Conservation (phyloP, 2,329 filamentous ascomycete genomes). For the Colletotrichum acutatum region DNA sequence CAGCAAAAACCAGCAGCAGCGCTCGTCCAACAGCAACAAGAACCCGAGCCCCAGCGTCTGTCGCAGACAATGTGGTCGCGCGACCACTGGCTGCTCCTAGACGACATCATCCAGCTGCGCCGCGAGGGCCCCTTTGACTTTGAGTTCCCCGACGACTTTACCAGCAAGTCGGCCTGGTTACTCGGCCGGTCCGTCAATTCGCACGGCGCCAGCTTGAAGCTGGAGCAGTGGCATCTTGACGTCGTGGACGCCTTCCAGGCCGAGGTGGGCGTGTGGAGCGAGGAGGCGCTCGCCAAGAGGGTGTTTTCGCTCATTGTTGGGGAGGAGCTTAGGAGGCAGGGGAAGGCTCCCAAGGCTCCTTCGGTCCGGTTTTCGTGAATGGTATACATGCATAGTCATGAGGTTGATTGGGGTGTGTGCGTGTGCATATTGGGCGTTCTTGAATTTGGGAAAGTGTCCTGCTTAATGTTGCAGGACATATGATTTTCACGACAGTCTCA, state of each 20-base stretch:
- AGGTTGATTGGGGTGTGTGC: not conserved
- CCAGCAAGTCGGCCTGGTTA: constrained; percentile 47
- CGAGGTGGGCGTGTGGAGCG: constrained; percentile 62
- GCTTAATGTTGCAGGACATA: constrained; percentile 39
- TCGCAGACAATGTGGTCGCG: constrained; percentile 60
- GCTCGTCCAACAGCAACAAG: not conserved
- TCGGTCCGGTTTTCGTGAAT: constrained; percentile 24
- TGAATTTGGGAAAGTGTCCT: not conserved
- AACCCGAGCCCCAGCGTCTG: constrained; percentile 39
- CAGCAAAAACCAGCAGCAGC: not conserved
- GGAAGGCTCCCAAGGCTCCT: constrained; percentile 2
- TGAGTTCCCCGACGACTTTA: constrained; percentile 41
- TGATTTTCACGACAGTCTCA: constrained; percentile 19
- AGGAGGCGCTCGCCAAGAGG: constrained; percentile 59
- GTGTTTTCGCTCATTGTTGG: constrained; percentile 65
- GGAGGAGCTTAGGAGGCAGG: constrained; percentile 52
- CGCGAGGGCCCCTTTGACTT: constrained; percentile 53
- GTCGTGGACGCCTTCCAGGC: constrained; percentile 64
- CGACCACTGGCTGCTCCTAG: constrained; percentile 64
- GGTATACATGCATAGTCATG: not conserved
- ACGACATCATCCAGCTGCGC: constrained; percentile 62
- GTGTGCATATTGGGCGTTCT: constrained; percentile 4
- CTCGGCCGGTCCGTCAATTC: constrained; percentile 61
- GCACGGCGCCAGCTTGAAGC: constrained; percentile 56
- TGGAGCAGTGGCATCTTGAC: constrained; percentile 69